Conservation (phyloP, 192 early-diverging fungal genomes). For the Coemansia sp. region DNA sequence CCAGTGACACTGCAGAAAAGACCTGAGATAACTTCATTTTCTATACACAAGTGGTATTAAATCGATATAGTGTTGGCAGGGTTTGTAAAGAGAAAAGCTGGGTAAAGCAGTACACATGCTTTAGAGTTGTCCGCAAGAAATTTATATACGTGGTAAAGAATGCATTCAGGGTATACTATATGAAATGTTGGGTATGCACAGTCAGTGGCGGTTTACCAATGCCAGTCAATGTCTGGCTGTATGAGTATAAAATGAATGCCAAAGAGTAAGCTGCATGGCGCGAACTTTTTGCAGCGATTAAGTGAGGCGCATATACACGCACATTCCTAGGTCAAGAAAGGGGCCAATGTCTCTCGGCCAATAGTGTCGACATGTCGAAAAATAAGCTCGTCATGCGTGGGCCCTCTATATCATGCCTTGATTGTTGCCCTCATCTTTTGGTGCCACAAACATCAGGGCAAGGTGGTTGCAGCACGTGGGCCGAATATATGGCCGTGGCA, state of each 20-base stretch:
- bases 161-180: background rate
- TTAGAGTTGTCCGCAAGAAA: background rate
- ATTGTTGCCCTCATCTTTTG: background rate
- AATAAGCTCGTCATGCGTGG: background rate
- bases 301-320: conserved; percentile 1
- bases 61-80: background rate
- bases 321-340: background rate
- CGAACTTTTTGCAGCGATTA: background rate
- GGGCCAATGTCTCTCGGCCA: background rate
- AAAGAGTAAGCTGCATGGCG: conserved; percentile 3
- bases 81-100: background rate
- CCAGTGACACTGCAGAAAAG: conserved; percentile 3
- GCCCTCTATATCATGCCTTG: background rate
- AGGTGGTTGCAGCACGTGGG: background rate
- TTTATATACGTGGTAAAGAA: background rate
- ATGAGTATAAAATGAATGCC: background rate
- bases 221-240: background rate
- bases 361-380: background rate
- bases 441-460: background rate
- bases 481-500: conserved; percentile 14
- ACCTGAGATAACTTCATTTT: conserved; percentile 16
- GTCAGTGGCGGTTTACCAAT: conserved; percentile 9
- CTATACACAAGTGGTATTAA: background rate
- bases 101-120: background rate
- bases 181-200: background rate